phyloP scores from a whole-genome alignment of 1,139 yeast genomes.

The Debaryomycetaceae sp. region DNA sequence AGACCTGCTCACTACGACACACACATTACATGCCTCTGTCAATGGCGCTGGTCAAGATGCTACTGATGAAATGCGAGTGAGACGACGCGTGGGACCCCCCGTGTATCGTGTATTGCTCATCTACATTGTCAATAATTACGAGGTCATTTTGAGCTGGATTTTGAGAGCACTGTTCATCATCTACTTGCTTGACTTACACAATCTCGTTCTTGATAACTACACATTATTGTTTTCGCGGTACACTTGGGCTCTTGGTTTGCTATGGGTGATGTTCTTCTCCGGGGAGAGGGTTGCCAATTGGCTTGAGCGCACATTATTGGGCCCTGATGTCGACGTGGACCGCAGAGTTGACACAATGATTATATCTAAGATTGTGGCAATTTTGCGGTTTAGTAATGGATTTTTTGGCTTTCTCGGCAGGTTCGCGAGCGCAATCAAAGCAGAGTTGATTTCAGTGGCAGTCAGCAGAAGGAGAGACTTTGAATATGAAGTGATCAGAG shows the following conservation, averaged over 20 bases:
- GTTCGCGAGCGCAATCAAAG: conserved; percentile 7
- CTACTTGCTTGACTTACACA: conserved; percentile 12
- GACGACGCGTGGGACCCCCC: no score
- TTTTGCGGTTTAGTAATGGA: conserved; percentile 10
- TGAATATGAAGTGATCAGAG: conserved; percentile 16
- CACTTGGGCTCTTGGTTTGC: conserved; percentile 1
- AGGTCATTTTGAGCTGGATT: no score
- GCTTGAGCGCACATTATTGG: conserved; percentile 10
- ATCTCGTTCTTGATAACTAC: conserved; percentile 11
- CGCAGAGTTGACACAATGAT: conserved; percentile 6
- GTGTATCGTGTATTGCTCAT: no score
- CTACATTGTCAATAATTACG: no score
- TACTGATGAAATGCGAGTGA: no score
- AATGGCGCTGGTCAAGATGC: no score
- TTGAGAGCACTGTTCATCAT: no score
- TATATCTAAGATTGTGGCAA: conserved; percentile 6
- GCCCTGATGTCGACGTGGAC: conserved; percentile 2
- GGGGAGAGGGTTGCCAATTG: conserved; percentile 14
- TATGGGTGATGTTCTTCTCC: conserved; percentile 13
- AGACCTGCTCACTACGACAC: no score
- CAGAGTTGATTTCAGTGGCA: conserved; percentile 15
- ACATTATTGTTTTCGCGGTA: conserved; percentile 3
- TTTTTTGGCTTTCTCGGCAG: conserved; percentile 7
- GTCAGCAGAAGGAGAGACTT: conserved; percentile 22
- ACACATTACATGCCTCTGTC: no score